Base-by-base conservation (phyloP, 345 rosid genomes). In the Brassica napus region DNA sequence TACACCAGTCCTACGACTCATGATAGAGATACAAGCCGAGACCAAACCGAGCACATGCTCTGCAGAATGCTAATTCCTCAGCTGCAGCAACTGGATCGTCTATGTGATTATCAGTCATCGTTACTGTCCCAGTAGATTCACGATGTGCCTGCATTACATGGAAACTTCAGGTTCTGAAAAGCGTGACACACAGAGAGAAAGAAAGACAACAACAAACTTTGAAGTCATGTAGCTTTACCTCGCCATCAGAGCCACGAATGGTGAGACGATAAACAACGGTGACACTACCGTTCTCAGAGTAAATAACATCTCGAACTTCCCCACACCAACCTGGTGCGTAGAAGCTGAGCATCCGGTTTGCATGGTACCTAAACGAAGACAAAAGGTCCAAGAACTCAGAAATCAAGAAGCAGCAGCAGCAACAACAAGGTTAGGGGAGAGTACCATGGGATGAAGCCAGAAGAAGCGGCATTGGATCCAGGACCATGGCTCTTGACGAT, bases 321-420 rank as follows among this genome's bases (percentile, higher is more conserved):
- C 98, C 98, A 62, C 98, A 92, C 98, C 98, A 94, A 76, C 98
- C 97, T 91, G 98, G 97, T 31, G 98, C 98, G 64, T 87, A 90
- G 89, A 94, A 94, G 90, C 98, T 94, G 62, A 94, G 69, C 98
- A 94, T 94, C 72, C 97, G 91, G 80, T 94, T 94, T 76, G 98
- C 98, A 72, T 94, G 97, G 84, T 82, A 92, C 98, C 98, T 94
- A 69, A 42, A 14, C 1, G 72, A 58, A 47, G 44, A 34, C 6
- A 69, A 14, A 9, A 47, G 64, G 12, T 63, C 68, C 60, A 23
- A 47, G 24, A 52, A 63, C 15, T 63, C 72, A 68, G 9, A 80
- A 1, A 42, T 75, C 75, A 49, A 79, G 4, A 69, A 47, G 2
- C 47, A 35, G 11, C 39, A 47, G 32, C 65, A 37, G 31, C 1